Conservation (phyloP, 2,329 filamentous ascomycete genomes). For the Rutstroemia sp. region DNA sequence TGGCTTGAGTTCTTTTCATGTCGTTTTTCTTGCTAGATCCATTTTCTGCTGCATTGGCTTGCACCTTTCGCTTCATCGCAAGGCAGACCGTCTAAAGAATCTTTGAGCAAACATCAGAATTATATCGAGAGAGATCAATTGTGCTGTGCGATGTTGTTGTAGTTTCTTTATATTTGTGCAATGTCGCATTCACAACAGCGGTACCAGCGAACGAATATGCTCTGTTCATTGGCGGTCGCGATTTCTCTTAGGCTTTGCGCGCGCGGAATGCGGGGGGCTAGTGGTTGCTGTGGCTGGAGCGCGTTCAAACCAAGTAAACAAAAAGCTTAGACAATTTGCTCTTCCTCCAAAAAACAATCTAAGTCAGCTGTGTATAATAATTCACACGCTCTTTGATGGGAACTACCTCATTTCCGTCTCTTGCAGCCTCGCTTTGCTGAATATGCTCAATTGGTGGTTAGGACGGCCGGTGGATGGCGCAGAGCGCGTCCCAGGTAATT, state of each 20-base stretch:
- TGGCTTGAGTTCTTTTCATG: constrained; percentile 14
- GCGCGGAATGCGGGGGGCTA: not conserved
- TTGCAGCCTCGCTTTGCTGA: not conserved
- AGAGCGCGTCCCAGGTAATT: constrained; percentile 23
- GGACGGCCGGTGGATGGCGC: constrained; percentile 15
- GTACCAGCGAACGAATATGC: too few species aligned
- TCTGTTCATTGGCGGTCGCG: not conserved
- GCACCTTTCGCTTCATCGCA: constrained; percentile 20
- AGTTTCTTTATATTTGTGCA: too few species aligned
- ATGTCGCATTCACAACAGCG: too few species aligned
- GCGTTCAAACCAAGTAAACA: constrained; percentile 8
- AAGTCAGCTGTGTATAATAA: not conserved
- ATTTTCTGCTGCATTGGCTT: constrained; percentile 7
- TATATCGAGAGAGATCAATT: not conserved
- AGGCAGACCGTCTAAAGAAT: not conserved
- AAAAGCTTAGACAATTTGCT: constrained; percentile 2
- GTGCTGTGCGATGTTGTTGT: not conserved
- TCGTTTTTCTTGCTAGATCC: constrained; percentile 8
- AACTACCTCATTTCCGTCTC: not conserved
- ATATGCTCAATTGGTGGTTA: constrained; percentile 30
- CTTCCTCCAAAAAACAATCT: not conserved
- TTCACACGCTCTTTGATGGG: not conserved
- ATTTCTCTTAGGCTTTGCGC: not conserved
- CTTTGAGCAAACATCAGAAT: not conserved
- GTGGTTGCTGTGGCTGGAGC: not conserved